These are phyloP conservation scores for Neofusicoccum kwambonambiense DNA, from an alignment of 2,329 filamentous ascomycete genomes.

Conservation along the genomic window DNA sequence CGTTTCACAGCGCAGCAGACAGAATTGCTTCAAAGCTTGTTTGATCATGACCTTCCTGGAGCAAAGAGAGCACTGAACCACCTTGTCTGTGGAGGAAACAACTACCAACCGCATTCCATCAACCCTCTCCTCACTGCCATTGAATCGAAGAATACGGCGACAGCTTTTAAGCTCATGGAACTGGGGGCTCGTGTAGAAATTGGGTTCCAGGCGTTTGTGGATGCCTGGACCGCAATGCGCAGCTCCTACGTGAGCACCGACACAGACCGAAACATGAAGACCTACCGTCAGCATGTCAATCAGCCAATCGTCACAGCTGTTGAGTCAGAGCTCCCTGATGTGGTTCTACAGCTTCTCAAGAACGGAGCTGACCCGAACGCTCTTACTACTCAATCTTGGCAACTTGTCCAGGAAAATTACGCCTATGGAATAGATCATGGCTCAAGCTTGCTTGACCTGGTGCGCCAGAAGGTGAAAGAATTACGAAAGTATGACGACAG, in stretches of 20 bases:
- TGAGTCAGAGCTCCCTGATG: slow-evolving; percentile 48
- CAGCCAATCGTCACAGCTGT: slow-evolving; percentile 69
- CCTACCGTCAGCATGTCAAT: slow-evolving; percentile 49
- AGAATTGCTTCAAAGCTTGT: slow-evolving; percentile 41
- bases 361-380: slow-evolving; percentile 66
- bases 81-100: slow-evolving; percentile 45
- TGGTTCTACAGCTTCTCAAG: slow-evolving; percentile 60
- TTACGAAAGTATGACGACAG: slow-evolving; percentile 46
- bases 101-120: slow-evolving; percentile 37
- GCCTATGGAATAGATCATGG: slow-evolving; percentile 33
- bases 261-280: slow-evolving; percentile 50
- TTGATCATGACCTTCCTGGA: slow-evolving; percentile 58
- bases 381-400: slow-evolving; percentile 45
- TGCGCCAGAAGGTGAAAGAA: slow-evolving; percentile 52
- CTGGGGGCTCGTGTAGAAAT: slow-evolving; percentile 61
- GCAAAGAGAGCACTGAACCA: slow-evolving; percentile 67
- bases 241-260: slow-evolving; percentile 32
- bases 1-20: slow-evolving; percentile 52
- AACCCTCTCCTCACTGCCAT: slow-evolving; percentile 62
- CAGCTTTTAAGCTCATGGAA: slow-evolving; percentile 62
- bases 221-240: slow-evolving; percentile 48
- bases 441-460: slow-evolving; percentile 60
- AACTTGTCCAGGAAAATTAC: slow-evolving; percentile 27
- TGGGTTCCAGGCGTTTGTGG: slow-evolving; percentile 64
- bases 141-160: slow-evolving; percentile 48